Evolutionary conservation across 495 filamentous ascomycete genomes (phyloP).

Genomic region (Cenococcum geophilum): DNA sequence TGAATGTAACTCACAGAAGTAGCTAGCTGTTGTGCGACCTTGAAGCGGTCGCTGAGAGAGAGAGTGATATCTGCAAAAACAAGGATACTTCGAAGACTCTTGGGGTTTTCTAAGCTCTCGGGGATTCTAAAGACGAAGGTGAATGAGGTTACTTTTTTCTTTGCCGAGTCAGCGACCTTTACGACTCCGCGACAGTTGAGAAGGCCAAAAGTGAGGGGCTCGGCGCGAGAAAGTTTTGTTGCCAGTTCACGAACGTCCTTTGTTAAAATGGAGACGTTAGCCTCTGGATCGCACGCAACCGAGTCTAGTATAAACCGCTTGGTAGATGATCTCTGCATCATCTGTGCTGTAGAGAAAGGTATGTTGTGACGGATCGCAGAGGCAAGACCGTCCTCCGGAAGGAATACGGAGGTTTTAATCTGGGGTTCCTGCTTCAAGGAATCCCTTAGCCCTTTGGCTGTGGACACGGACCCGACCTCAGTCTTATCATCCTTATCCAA

Average conservation of each 20-base stretch:
- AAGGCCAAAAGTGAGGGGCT: constrained; percentile 20
- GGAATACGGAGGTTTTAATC: constrained; percentile 1
- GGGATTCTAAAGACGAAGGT: constrained; percentile 11
- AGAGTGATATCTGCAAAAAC: constrained; percentile 11
- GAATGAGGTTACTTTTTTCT: neutral
- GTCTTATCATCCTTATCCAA: constrained; percentile 5
- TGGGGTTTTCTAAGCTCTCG: neutral
- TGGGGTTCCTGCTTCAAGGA: constrained; percentile 3
- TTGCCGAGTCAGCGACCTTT: neutral
- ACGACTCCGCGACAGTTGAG: constrained; percentile 12
- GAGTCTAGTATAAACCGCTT: constrained; percentile 12
- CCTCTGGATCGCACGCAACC: constrained; percentile 2
- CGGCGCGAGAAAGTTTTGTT: constrained; percentile 10
- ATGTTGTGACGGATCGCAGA: neutral
- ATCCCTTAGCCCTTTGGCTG: constrained; percentile 4
- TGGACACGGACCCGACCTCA: neutral
- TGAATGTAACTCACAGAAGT: constrained; percentile 48
- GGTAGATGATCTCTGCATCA: neutral
- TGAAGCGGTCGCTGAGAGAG: constrained; percentile 32
- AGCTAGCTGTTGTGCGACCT: constrained; percentile 44
- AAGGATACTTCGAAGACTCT: constrained; percentile 6
- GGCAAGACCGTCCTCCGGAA: constrained; percentile 5
- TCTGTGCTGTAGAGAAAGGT: constrained; percentile 6
- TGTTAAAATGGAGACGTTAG: constrained; percentile 1
- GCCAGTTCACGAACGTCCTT: constrained; percentile 19